Evolutionary conservation across 768 basidiomycete species (phyloP).

Genomic region (Trametopsis cervina): DNA sequence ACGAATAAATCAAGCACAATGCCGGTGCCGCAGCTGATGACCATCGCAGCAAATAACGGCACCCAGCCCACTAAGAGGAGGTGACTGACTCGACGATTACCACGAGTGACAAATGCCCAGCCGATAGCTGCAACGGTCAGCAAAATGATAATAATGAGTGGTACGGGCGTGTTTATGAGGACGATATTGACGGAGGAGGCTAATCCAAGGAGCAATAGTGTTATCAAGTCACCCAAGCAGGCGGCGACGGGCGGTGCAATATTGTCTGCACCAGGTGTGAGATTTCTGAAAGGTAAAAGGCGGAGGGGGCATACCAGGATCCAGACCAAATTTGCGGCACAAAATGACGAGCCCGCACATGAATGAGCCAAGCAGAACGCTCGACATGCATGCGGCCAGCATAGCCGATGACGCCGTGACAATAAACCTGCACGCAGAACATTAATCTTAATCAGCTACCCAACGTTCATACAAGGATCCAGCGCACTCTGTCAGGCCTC

Average conservation of each 20-base stretch:
- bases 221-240: slow-evolving; percentile 89
- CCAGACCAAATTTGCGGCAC: slow-evolving; percentile 66
- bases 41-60: slow-evolving; percentile 87
- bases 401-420: slow-evolving; percentile 76
- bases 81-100: slow-evolving; percentile 62
- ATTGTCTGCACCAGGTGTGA: slow-evolving; percentile 54
- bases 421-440: slow-evolving; percentile 47
- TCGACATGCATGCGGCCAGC: slow-evolving; percentile 73
- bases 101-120: slow-evolving; percentile 50
- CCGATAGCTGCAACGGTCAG: slow-evolving; percentile 39
- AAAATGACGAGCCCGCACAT: slow-evolving; percentile 82
- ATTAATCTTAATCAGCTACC: no score
- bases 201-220: slow-evolving; percentile 73
- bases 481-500: slow-evolving; percentile 31
- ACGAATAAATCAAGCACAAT: slow-evolving; percentile 90
- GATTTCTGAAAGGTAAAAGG: not conserved
- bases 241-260: slow-evolving; percentile 93
- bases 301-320: slow-evolving; percentile 61
- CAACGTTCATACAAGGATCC: no score
- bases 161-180: slow-evolving; percentile 57
- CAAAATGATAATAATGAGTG: slow-evolving; percentile 46
- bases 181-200: slow-evolving; percentile 68
- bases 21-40: slow-evolving; percentile 81
- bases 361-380: slow-evolving; percentile 81
- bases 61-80: slow-evolving; percentile 84